Base-by-base conservation (phyloP, 2,329 filamentous ascomycete species). In the Sarocladium oryzae region DNA sequence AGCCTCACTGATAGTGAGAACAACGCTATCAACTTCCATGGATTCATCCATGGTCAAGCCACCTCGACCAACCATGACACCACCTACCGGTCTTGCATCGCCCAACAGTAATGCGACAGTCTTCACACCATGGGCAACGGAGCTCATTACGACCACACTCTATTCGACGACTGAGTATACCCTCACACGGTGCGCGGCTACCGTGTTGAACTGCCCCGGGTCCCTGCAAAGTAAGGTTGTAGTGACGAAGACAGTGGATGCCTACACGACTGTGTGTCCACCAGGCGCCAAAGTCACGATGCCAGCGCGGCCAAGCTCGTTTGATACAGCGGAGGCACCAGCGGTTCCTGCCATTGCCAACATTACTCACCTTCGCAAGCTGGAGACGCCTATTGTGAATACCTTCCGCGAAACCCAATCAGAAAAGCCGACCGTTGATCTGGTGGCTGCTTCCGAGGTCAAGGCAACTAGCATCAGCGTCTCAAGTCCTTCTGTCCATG, bases 191-290 rank as follows among this genome's bases (percentile, higher is more conserved):
- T 48, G 43, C 28, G 43, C 43, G 5, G 43, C 43, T 4, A 48
- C 15, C 18, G 43, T 48, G 6, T 32, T 48, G 16, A 48, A 48
- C 28, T 48, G 43, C 26, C 43, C 43, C 4, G 43, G 26, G n/a
- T 48, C 43, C 13, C 10, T 30, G 43, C 21, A 48, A 16, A 48
- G 43, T 13, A 32, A 30, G 28, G 26, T 48, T 18, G 43, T 48
- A 18, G 43, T 48, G 43, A 48, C 43, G n/a, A 48, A 48, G 43
- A 48, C 43, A 3, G 26, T 48, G 43, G 43, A 48, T 13, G 43
- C 43, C 26, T 48, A 18, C 43, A 48, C 43, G 6, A 48, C 43
- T 13, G 26, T 48, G 3, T 48, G 43, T 26, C 43, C 43, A 5
- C 26, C 43, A 3, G 43, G 24, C 10, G 24, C 43, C 11, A 21